Evolutionary conservation across 352 stramenopile genomes (phyloP), one percentile per base, ranked within the genome.

Genomic region (Phytophthora sansomeana): DNA sequence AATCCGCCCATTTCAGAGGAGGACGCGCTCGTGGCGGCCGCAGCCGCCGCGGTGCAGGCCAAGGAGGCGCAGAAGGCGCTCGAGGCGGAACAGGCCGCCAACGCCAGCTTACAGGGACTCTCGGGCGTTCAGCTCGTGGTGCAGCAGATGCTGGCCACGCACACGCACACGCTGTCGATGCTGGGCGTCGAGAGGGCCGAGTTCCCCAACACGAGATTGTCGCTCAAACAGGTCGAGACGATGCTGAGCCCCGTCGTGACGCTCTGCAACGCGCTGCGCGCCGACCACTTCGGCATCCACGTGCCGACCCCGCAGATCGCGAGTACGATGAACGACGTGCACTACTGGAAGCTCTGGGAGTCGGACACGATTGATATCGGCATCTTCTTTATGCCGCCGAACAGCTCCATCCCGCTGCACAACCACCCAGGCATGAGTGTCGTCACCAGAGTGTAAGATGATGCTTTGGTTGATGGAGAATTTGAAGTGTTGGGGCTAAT

Each of bases 311-410:
- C 81, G 6, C 66, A 87, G 58, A 83, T 93, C 64, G 85, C 85
- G 19, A 51, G 51, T 35, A 91, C 81, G 8, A 93, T 93, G 82
- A 87, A 63, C 19, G 83, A 92, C 51, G 83, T 95, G 19, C 86
- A 93, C 64, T 95, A 95, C 57, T 93, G 85, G 82, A 95, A 93
- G 66, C 75, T 95, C 4, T 95, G 83, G 85, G 85, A 95, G 48
- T 90, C 80, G 4, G 87, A 95, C 49, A 89, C 75, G 14, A 93
- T 95, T 47, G 85, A 91, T 66, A 90, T 95, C 59, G 87, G 87
- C 24, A 93, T 95, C 39, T 95, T 95, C 55, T 92, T 95, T 52
- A 89, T 95, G 80, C 87, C 87, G 7, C 87, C 87, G 3, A 84
- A 89, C 33, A 77, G 83, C 41, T 66, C 81, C 38, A 95, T 95